Base-by-base conservation (phyloP, 306 rosid genomes). In the Arachis hypogaea region DNA sequence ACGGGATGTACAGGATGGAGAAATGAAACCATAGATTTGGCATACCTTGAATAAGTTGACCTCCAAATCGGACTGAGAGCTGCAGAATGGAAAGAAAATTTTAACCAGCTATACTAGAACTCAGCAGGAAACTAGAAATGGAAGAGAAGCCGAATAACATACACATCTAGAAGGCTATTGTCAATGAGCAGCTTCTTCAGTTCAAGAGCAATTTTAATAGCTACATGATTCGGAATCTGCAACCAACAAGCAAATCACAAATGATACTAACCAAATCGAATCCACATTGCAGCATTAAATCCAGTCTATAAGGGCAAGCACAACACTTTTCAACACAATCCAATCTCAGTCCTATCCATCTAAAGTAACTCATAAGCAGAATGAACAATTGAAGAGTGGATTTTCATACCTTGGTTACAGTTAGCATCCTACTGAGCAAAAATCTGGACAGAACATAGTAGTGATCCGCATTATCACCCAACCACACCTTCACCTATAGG, bases 391-490 rank as follows among this genome's bases (percentile, higher is more conserved):
- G 72, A 56, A 75, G 4, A 30, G 44, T 36, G 9, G 28, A 4
- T 16, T 61, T 2, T 6, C 2, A 70, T 60, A 91, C 97, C 97
- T 94, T 91, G 71, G 97, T 94, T 7, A 94, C 98, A 9, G 98
- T 94, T 16, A 94, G 74, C 97, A 84, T 94, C 80, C 96, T 86
- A 76, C 96, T 81, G 66, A 94, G 93, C 86, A 94, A 77, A 82
- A 94, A 94, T 86, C 97, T 83, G 65, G 97, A 94, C 12, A 94
- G 86, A 68, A 94, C 98, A 66, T 94, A 94, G 80, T 91, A 91
- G 82, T 94, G 98, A 74, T 94, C 98, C 1, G 96, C 98, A 85
- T 89, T 87, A 69, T 88, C 98, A 69, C 97, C 98, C 88, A 94
- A 81, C 98, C 98, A 94, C 33, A 94, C 98, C 83, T 91, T 91